These are phyloP conservation scores for Moricandia arvensis DNA, from an alignment of 345 rosid species.

Conservation along the genomic window DNA sequence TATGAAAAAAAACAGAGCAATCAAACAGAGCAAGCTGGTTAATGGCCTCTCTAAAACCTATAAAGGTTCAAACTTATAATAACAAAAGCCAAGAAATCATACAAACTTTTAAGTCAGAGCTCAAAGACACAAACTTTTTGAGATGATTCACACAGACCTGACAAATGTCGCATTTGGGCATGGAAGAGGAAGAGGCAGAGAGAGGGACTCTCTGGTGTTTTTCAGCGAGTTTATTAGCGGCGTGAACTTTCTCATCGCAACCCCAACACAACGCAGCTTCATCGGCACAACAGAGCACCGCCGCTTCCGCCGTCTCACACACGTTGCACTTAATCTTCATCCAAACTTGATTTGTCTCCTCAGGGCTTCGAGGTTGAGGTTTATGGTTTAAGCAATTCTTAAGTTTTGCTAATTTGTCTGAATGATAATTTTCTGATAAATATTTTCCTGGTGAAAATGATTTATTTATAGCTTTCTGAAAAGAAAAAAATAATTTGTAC, in stretches of 20 bases:
- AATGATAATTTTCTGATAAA: not conserved
- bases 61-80: conserved; percentile 10
- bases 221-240: conserved; percentile 93
- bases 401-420: not conserved
- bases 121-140: not conserved
- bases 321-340: conserved; percentile 99
- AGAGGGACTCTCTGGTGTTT: conserved; percentile 95
- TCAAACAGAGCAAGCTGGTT: not conserved
- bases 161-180: conserved; percentile 94
- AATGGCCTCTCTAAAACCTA: not conserved
- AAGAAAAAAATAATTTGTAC: no score
- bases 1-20: not conserved
- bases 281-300: conserved; percentile 95
- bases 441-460: not conserved
- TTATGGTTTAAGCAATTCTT: no score
- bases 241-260: conserved; percentile 89
- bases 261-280: conserved; percentile 96
- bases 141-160: conserved; percentile 47
- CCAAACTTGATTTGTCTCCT: no score
- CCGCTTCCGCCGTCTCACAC: conserved; percentile 90
- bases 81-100: not conserved
- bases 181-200: conserved; percentile 58
- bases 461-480: conserved; percentile 7
- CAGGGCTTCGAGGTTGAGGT: no score
- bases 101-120: not conserved